A percentile compares a stretch with the other conserved stretches of the same genome.
Conservation (phyloP, 345 rosid species). For the Firmiana major region DNA sequence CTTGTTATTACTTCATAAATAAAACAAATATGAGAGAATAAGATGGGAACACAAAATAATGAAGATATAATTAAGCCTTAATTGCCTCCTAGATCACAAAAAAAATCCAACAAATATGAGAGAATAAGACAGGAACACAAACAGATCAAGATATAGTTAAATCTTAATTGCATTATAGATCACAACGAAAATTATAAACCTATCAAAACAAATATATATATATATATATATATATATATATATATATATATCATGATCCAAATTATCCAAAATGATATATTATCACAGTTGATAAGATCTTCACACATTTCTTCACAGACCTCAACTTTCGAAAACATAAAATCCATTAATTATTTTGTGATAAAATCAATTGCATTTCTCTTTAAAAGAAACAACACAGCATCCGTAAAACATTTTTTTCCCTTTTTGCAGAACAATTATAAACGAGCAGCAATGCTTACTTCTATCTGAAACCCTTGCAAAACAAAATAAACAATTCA, state of each 20-base stretch:
- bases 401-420: neutral
- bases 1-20: neutral
- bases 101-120: neutral
- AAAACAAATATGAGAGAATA: neutral
- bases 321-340: neutral
- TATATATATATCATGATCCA: no score
- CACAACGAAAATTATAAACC: neutral
- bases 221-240: no score
- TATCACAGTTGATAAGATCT: neutral
- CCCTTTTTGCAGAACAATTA: neutral
- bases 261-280: neutral
- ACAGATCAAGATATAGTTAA: neutral
- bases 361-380: neutral
- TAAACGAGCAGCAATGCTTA: neutral
- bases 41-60: no score
- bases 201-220: neutral
- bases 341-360: neutral
- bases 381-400: neutral
- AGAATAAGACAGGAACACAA: neutral
- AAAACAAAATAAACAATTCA: neutral
- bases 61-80: no score
- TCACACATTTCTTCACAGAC: neutral
- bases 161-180: neutral
- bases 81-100: no score
- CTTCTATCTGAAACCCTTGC: neutral